Evolutionary conservation across 108 stramenopile genomes (phyloP).

Genomic region (Cyclotella distinguenda): DNA sequence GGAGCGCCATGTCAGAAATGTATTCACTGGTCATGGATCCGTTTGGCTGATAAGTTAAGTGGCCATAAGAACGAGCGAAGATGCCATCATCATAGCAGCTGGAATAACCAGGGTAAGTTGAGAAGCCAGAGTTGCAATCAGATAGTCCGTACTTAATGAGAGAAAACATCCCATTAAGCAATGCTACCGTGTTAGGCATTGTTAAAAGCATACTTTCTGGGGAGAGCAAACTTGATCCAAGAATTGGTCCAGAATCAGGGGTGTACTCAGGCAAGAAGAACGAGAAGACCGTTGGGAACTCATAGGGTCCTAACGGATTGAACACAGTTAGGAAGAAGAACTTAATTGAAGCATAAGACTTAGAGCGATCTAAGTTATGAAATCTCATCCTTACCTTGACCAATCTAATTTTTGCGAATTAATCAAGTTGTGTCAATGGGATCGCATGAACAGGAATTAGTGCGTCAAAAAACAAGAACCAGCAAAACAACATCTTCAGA

Average conservation of each 20-base stretch:
- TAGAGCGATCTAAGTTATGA: too few relatives aligned
- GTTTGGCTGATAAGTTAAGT: constrained; percentile 19
- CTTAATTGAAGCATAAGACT: not conserved
- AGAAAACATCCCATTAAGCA: constrained; percentile 51
- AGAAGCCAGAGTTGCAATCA: constrained; percentile 47
- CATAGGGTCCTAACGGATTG: constrained; percentile 15
- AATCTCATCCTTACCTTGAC: too few relatives aligned
- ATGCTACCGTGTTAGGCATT: constrained; percentile 39
- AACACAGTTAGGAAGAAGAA: not conserved
- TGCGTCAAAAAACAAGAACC: too few relatives aligned
- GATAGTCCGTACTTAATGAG: constrained; percentile 57
- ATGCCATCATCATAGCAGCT: constrained; percentile 26
- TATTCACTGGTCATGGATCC: constrained; percentile 24
- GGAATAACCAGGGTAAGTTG: constrained; percentile 20
- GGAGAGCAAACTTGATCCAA: constrained; percentile 19
- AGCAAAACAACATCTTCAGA: too few relatives aligned
- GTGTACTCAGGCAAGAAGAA: constrained; percentile 55
- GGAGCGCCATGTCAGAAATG: constrained; percentile 52
- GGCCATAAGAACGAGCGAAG: constrained; percentile 26
- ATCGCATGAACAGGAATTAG: not conserved
- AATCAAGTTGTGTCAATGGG: too few relatives aligned
- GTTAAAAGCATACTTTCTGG: constrained; percentile 53
- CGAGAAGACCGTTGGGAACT: constrained; percentile 51
- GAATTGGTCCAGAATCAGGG: constrained; percentile 36
- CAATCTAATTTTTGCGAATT: not conserved